A percentile compares a stretch with the other conserved stretches of the same genome.
These are phyloP conservation scores for Cercophora scortea DNA, from an alignment of 495 filamentous ascomycete species.

Conservation along the genomic window DNA sequence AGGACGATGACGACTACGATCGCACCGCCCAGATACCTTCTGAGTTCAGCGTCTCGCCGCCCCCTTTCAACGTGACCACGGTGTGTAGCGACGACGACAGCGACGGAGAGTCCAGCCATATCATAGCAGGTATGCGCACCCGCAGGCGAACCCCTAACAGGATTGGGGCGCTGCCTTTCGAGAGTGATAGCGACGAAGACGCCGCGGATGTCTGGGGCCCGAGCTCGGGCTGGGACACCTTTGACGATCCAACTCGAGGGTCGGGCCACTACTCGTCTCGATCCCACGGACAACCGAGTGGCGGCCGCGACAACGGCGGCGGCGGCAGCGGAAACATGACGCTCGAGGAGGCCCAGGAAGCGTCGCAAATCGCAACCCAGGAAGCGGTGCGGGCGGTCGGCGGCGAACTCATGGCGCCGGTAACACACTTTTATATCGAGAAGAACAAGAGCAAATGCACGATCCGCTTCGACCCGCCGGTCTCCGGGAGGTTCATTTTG, in stretches of 20 bases:
- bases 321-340: conserved; percentile 19
- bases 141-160: conserved; percentile 29
- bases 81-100: conserved; percentile 47
- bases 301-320: not conserved
- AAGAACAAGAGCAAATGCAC: conserved; percentile 74
- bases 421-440: conserved; percentile 73
- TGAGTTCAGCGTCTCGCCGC: conserved; percentile 36
- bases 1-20: conserved; percentile 43
- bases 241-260: not conserved
- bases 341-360: conserved; percentile 41
- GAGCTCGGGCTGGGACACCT: conserved; percentile 6
- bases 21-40: conserved; percentile 43
- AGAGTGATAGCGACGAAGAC: conserved; percentile 40
- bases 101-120: conserved; percentile 22
- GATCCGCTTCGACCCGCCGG: conserved; percentile 80
- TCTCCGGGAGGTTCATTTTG: conserved; percentile 73
- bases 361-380: conserved; percentile 44
- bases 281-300: not conserved
- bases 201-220: conserved; percentile 4
- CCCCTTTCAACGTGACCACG: conserved; percentile 40
- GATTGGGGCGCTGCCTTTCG: conserved; percentile 44
- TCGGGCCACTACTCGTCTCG: not conserved
- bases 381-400: conserved; percentile 48
- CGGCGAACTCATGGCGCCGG: conserved; percentile 54
- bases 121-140: conserved; percentile 5